phyloP scores from a whole-genome alignment of 768 basidiomycete species.

The Ephemerocybe angulata region DNA sequence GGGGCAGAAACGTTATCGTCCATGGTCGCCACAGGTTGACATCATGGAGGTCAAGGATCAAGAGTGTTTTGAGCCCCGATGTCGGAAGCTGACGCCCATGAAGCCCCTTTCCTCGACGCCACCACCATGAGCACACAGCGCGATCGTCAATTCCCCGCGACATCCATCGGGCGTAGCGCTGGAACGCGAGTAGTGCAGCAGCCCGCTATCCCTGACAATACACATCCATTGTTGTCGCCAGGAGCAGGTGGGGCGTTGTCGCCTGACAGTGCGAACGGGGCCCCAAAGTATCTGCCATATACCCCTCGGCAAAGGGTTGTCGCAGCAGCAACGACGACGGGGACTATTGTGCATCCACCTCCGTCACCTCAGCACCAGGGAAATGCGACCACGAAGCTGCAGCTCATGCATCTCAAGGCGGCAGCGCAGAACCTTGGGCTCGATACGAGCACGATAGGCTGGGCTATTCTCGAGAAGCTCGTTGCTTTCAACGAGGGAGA shows the following conservation, averaged over 20 bases:
- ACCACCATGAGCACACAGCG: background rate
- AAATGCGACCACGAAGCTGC: conserved; percentile 64
- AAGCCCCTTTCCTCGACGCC: background rate
- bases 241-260: conserved; percentile 25
- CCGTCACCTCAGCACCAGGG: conserved; percentile 47
- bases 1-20: background rate
- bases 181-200: conserved; percentile 38
- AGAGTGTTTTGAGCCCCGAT: background rate
- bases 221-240: conserved; percentile 63
- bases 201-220: conserved; percentile 51
- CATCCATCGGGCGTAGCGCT: conserved; percentile 51
- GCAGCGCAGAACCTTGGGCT: conserved; percentile 67
- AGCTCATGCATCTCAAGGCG: conserved; percentile 70
- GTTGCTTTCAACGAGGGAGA: conserved; percentile 46
- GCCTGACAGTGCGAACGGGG: conserved; percentile 20
- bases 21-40: background rate
- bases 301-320: conserved; percentile 65
- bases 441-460: conserved; percentile 61
- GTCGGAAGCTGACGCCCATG: background rate
- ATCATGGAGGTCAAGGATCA: background rate
- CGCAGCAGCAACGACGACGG: conserved; percentile 43
- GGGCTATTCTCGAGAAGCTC: conserved; percentile 75
- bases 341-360: conserved; percentile 45
- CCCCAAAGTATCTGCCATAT: conserved; percentile 67
- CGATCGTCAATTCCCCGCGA: conserved; percentile 40